Base-by-base conservation (phyloP, 441 rosid genomes). In the Adansonia grandidieri region DNA sequence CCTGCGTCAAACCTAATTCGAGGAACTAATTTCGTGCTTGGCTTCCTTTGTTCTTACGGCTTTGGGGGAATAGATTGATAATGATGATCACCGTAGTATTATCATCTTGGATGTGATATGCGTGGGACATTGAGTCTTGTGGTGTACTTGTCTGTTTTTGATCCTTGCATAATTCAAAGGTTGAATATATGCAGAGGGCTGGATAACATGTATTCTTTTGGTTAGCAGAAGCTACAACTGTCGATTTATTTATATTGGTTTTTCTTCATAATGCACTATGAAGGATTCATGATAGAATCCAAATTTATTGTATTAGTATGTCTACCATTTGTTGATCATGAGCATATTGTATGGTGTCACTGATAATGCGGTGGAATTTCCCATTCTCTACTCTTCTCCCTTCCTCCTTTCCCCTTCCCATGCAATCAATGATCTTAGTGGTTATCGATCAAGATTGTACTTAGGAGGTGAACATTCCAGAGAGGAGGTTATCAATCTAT, bases 401-500 rank as follows among this genome's bases (percentile, higher is more conserved):
- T 8, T 17, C 4, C 20, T 5, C 5, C 61, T 8, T 17, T 1
- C 20, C 62, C 4, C 9, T 28, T 19, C 20, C 58, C 11, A 10
- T 22, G 14, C 9, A 22, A 45, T 8, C 50, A 42, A n/a, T 65
- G 24, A 42, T 42, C 47, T 65, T 40, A 2, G 13, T 65, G 58
- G 20, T 54, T 54, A 2, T 42, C 5, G 5, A 42, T 67, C 71
- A 44, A 67, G 71, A 67, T 67, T 42, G 71, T 67, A 19, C 45
- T 3, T 9, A 67, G 28, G 32, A 44, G 24, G 32, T 44, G 15
- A 17, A 17, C 13, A 9, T 65, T 65, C 22, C 0, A 10, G 4
- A 44, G 72, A 44, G 72, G 72, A 67, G 24, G 56, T 68, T 45
- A 67, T 17, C 53, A 47, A 45, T 54, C 37, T 20, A 17, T 57